A percentile compares a stretch with the other conserved stretches of the same genome.
These are phyloP conservation scores for Colletotrichum chrysophilum DNA, from an alignment of 2,329 filamentous ascomycete species.

Conservation along the genomic window DNA sequence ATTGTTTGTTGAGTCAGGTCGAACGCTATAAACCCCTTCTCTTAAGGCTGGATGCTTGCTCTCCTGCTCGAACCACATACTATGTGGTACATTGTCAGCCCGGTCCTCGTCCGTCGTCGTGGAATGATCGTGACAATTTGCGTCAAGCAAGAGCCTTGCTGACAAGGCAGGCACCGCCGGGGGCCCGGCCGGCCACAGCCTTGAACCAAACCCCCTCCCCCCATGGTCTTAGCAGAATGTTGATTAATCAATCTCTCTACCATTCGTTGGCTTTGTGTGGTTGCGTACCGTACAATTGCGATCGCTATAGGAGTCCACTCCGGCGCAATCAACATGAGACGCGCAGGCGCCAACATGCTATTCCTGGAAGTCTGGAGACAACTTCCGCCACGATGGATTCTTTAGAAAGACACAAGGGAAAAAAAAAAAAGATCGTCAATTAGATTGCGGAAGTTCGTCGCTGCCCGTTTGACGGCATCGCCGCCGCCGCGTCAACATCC, in stretches of 20 bases:
- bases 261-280: not conserved
- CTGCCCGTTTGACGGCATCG: not conserved
- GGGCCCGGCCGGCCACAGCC: not conserved
- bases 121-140: not conserved
- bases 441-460: conserved; percentile 3
- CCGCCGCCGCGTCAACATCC: not conserved
- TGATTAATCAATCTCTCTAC: not conserved
- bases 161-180: not conserved
- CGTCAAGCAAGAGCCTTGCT: not conserved
- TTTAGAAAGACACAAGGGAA: not conserved
- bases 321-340: conserved; percentile 79
- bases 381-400: not conserved
- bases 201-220: not conserved
- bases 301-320: conserved; percentile 65
- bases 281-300: not conserved
- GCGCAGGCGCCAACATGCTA: conserved; percentile 4
- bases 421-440: not conserved
- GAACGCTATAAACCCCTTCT: not conserved
- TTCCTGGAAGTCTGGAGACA: conserved; percentile 2
- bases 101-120: not conserved
- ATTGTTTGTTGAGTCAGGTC: conserved; percentile 17
- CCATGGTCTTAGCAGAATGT: not conserved
- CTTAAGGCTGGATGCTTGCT: not conserved
- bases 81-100: not conserved
- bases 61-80: not conserved